These are phyloP conservation scores for Danielozyma ontarioensis DNA, from an alignment of 805 yeast species.

Conservation along the genomic window DNA sequence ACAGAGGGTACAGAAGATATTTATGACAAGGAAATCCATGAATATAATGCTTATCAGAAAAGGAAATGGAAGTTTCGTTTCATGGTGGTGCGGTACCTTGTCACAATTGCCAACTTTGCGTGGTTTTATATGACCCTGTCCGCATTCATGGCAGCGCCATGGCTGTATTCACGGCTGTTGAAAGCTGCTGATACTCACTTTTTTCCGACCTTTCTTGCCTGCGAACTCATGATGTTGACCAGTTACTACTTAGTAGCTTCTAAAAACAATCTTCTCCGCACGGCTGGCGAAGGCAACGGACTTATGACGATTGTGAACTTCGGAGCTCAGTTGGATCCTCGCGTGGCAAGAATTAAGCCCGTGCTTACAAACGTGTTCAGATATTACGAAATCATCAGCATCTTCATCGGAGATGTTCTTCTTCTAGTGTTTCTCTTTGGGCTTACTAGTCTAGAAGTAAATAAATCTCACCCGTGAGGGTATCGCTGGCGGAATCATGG, in stretches of 20 bases:
- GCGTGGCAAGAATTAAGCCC: slow-evolving; percentile 21
- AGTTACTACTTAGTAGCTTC: slow-evolving; percentile 26
- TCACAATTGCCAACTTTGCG: slow-evolving; percentile 24
- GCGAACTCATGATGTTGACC: slow-evolving; percentile 29
- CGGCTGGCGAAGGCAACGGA: slow-evolving; percentile 20
- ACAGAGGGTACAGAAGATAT: slow-evolving; percentile 5
- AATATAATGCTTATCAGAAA: slow-evolving; percentile 28
- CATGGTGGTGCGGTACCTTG: slow-evolving; percentile 23
- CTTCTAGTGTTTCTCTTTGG: slow-evolving; percentile 36
- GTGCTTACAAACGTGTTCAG: slow-evolving; percentile 22
- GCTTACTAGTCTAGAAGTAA: slow-evolving; percentile 23
- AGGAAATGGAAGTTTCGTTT: slow-evolving; percentile 27
- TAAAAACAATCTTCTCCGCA: slow-evolving; percentile 17
- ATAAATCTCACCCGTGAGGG: neutral
- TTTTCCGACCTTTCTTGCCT: slow-evolving; percentile 22
- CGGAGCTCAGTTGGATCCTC: slow-evolving; percentile 32
- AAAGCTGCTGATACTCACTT: slow-evolving; percentile 13
- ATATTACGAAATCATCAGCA: slow-evolving; percentile 33
- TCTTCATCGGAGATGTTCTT: slow-evolving; percentile 32
- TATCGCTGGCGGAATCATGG: neutral
- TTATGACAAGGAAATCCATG: slow-evolving; percentile 24
- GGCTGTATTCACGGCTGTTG: slow-evolving; percentile 18
- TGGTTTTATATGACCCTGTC: slow-evolving; percentile 25
- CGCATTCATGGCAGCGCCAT: slow-evolving; percentile 22
- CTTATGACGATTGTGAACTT: slow-evolving; percentile 24